These are phyloP conservation scores for Arabidopsis lyrata DNA, from an alignment of 441 rosid genomes.

Conservation along the genomic window DNA sequence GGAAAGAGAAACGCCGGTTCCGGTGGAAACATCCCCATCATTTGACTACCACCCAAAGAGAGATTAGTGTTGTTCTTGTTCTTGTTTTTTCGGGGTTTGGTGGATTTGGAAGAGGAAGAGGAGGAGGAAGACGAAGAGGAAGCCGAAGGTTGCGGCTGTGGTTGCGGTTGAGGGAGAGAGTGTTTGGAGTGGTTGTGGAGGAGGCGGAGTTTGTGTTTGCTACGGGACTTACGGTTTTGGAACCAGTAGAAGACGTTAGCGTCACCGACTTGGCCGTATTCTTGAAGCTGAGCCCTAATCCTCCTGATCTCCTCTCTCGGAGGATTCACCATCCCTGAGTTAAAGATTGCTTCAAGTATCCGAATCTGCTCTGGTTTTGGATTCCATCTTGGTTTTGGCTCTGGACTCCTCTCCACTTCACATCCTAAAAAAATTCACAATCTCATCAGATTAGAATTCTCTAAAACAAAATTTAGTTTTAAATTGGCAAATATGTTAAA, in stretches of 20 bases:
- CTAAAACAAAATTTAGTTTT: not conserved
- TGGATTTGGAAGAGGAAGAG: constrained; percentile 66
- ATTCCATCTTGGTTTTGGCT: constrained; percentile 99
- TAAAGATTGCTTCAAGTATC: constrained; percentile 93
- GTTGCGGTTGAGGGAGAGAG: constrained; percentile 42
- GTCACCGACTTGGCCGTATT: constrained; percentile 98
- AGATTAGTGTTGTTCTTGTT: constrained; percentile 49
- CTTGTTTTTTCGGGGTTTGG: constrained; percentile 54
- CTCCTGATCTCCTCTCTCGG: constrained; percentile 96
- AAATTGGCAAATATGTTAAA: constrained; percentile 5
- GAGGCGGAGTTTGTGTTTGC: constrained; percentile 88
- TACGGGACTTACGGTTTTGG: constrained; percentile 96
- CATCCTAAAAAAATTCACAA: constrained; percentile 50
- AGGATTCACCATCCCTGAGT: constrained; percentile 99
- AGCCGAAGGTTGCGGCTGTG: constrained; percentile 37
- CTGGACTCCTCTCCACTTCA: constrained; percentile 90
- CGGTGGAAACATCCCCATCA: constrained; percentile 53
- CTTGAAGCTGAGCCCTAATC: constrained; percentile 90
- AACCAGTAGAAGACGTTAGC: constrained; percentile 99
- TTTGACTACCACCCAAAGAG: constrained; percentile 55
- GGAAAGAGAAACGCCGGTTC: constrained; percentile 71
- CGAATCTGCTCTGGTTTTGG: constrained; percentile 98
- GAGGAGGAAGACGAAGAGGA: constrained; percentile 61
- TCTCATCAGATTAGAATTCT: constrained; percentile 19
- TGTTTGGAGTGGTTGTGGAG: constrained; percentile 63